Evolutionary conservation across 2,329 filamentous ascomycete genomes (phyloP), one percentile per base, ranked within the genome.

Genomic region (Xylaria multiplex): DNA sequence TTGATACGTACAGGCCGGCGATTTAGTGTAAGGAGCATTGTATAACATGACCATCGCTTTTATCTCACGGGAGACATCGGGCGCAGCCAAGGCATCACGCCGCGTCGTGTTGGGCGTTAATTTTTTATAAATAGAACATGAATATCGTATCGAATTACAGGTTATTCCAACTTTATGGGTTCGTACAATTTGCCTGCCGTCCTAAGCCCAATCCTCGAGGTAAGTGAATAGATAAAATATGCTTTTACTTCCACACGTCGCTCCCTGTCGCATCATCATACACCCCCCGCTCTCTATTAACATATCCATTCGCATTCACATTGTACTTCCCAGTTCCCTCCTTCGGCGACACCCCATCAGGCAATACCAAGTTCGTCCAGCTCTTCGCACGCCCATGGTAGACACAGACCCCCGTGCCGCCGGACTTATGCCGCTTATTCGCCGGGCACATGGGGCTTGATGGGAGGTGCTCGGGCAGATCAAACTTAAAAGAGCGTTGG

Each of bases 371-470:
- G 13, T 30, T 9, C 27, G 40, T 27, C 57, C 11, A 9, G 40
- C 61, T 54, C 68, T 73, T 76, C 52, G 73, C 64, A 37, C 82
- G 76, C 2, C 83, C 83, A 56, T 85, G 83, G 68, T 84, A 84
- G 2, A 86, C 83, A 62, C 84, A 86, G 2, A 86, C 65, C 0
- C 82, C 83, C 6, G 77, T 81, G 4, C 84, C 83, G n/a, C 80
- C 78, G 14, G 79, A 80, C 59, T 72, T 72, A 61, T 84, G 80
- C 46, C 77, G 81, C 49, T 74, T 74, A 71, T 86, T 84, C 8
- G 83, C 75, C 2, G 84, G 84, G 61, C 84, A 86, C 76, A 85
- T 79, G 16, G 83, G 83, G 70, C 84, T 86, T 63, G 68, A 82
- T 37, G 83, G 82, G 7, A 84, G 74, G 67, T 86, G 84, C 67